Base-by-base conservation (phyloP, 345 rosid genomes). In the Eucalyptus lansdowneana region DNA sequence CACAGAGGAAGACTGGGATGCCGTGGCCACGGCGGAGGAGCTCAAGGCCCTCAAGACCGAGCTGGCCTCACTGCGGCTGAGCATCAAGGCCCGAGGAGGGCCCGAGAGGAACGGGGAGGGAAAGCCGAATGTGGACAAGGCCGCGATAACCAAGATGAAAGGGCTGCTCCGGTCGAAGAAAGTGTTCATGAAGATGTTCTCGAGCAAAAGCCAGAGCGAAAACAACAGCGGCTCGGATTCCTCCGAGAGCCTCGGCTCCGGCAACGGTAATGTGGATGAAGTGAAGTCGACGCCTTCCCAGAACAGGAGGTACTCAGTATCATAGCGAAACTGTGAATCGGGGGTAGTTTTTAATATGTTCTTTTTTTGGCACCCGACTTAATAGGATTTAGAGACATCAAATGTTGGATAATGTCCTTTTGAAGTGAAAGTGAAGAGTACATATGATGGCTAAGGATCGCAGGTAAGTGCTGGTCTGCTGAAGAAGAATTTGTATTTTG, bases 1-100 rank as follows among this genome's bases (percentile, higher is more conserved):
- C 86, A 92, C 92, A 5, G 99, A 96, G 89, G 98, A 95, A 69
- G 99, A 97, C 86, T 97, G 99, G 99, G 99, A 97, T 62, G 93
- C 93, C 1, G 93, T 95, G 86, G 96, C 97, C 31, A 93, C 97
- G 7, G 96, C 93, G 1, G 98, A 95, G 87, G 99, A 96, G 89
- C 96, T 97, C 86, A 95, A 90, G 94, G 96, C 94, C 80, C 91
- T 97, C 47, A 97, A 93, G 89, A 90, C 90, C 8, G 99, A 97
- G 90, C 91, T 97, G 62, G 97, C 96, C 4, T 92, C 96, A 10
- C 67, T 96, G 87, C 93, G 95, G 85, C 60, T 95, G 83, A 86
- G 93, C 89, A 92, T 89, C 50, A 93, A 92, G 94, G 93, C 56
- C 27, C 92, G 80, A 76, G 91, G 90, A 88, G 91, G 89, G 9